A percentile compares a stretch with the other conserved stretches of the same genome.
phyloP scores from a whole-genome alignment of 257 asterid species.

The Ilex aquifolium region DNA sequence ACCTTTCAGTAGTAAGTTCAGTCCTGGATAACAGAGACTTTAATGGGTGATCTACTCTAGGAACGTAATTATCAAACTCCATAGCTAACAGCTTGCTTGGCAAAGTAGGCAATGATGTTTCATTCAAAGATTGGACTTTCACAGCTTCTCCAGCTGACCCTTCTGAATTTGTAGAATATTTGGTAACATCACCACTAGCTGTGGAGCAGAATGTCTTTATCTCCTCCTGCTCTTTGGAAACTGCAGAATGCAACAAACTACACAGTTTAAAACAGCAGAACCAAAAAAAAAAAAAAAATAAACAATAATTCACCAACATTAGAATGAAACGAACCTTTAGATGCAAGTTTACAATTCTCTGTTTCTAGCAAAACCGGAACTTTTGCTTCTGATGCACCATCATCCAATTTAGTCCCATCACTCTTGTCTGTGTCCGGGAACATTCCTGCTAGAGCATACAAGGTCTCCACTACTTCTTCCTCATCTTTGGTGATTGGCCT shows the following conservation, averaged over 20 bases:
- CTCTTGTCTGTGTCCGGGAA: conserved; percentile 30
- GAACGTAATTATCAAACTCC: neutral
- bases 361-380: conserved; percentile 22
- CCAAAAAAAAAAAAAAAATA: neutral
- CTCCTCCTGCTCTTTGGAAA: conserved; percentile 14
- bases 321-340: conserved; percentile 27
- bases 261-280: conserved; percentile 9
- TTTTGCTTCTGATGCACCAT: conserved; percentile 33
- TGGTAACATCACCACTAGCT: conserved; percentile 14
- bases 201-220: conserved; percentile 14
- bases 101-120: conserved; percentile 20
- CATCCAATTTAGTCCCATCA: conserved; percentile 11
- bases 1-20: neutral
- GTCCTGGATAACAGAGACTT: conserved; percentile 9
- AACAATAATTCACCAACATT: conserved; percentile 3
- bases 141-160: conserved; percentile 25
- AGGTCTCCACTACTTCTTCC: conserved; percentile 88
- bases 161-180: neutral
- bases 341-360: conserved; percentile 21
- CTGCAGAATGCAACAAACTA: conserved; percentile 19
- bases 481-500: conserved; percentile 60
- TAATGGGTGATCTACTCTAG: conserved; percentile 14
- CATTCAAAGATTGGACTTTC: conserved; percentile 17
- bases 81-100: conserved; percentile 19
- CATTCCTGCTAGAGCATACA: conserved; percentile 56